Evolutionary conservation across 306 rosid genomes (phyloP), one percentile per base, ranked within the genome.

Genomic region (Glycyrrhiza uralensis): DNA sequence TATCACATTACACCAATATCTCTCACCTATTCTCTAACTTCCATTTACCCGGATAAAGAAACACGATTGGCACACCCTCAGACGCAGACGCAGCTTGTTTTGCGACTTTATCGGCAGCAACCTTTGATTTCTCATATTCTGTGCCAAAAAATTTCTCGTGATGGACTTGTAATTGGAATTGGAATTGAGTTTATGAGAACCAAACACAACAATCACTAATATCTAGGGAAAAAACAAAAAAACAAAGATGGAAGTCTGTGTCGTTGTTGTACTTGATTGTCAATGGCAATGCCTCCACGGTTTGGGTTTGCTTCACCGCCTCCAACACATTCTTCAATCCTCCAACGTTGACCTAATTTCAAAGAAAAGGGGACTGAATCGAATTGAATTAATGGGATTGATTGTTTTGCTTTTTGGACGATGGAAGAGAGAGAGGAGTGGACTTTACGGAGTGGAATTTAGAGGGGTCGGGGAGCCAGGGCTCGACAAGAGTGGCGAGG

Each of bases 391-490:
- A 4, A 35, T 0, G 35, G 22, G 44, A 2, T 51, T 0, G 3
- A 20, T 33, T 39, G 6, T 69, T 49, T 36, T n/a, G 35, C 24
- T 38, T 1, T 0, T 30, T 13, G 17, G 69, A 65, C n/a, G n/a
- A n/a, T 29, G 4, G 59, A 26, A n/a, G n/a, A 1, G 11, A 36
- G 23, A 2, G 54, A 36, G 10, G 33, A 30, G 18, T 8, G 33
- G 0, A 66, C 8, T 72, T 86, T 77, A 94, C 96, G 12, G 90
- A 46, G 80, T 73, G 32, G 82, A 91, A 82, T 65, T 83, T 85
- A 47, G 96, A 86, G 65, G 97, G 95, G 65, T 89, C 91, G 11
- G 98, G 97, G 50, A 91, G 96, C 98, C 98, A 94, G 35, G 96
- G 96, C 72, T 94, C 98, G 69, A 94, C 98, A 6, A 94, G 33